Base-by-base conservation (phyloP, 208 protist genomes). In the Leishmania major region DNA sequence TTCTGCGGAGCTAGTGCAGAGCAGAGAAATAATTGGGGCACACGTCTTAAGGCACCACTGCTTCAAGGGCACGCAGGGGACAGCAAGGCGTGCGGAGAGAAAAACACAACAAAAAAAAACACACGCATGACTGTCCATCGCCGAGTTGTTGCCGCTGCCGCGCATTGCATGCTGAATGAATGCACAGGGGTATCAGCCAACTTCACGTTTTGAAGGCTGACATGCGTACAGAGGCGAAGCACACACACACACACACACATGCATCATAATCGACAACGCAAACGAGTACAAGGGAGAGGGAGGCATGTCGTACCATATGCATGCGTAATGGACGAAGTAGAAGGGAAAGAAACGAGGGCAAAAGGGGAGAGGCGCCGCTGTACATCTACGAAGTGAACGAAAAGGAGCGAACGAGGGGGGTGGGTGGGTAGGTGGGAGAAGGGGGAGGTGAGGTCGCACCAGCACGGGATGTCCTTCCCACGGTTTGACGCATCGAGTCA, bases 341-440 rank as follows among this genome's bases (percentile, higher is more conserved):
- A 37, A n/a, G 59, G 28, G 19, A 51, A 67, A 45, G 55, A 40
- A 35, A 37, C 13, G 19, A 43, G 22, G 75, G 6, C 7, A 40
- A 64, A 43, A 11, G n/a, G 10, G 25, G 19, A 43, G 75, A 62
- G 35, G 28, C 19, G 55, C n/a, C 31, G 2, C 45, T 49, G 40
- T 79, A 79, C 75, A 79, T 79, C 75, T 79, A 15, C 69, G 10
- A 74, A 49, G 28, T 35, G 31, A 4, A 37, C 5, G 11, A n/a
- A 43, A 72, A 53, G 19, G 28, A 53, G 45, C 22, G 22, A 49
- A 43, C 8, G 45, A 74, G 45, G 7, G 69, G 43, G 67, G 28
- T 11, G 40, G 40, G 40, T 55, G 40, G 40, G 40, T 55, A 10
- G 45, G 45, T 13, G 45, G 11, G 45, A 7, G 45, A 47, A n/a